A percentile compares a stretch with the other conserved stretches of the same genome.
phyloP scores from a whole-genome alignment of 2,329 filamentous ascomycete genomes.

The Ilyonectria destructans region DNA sequence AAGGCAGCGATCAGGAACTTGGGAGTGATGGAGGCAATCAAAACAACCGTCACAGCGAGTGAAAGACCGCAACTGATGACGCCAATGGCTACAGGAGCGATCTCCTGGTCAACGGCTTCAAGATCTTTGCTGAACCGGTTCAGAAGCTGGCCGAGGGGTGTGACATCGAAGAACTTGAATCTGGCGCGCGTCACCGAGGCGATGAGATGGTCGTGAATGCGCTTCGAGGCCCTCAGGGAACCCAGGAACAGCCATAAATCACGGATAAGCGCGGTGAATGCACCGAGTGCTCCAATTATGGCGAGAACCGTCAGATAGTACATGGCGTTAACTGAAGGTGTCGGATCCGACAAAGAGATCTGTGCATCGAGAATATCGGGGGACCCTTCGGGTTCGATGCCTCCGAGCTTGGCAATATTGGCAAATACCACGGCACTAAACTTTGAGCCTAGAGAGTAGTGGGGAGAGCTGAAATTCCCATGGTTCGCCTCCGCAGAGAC shows the following conservation, averaged over 20 bases:
- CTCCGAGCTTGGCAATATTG: constrained; percentile 58
- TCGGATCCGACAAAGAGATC: neutral
- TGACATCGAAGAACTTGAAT: constrained; percentile 98
- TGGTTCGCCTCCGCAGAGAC: constrained; percentile 57
- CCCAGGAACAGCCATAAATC: constrained; percentile 95
- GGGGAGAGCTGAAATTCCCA: no score
- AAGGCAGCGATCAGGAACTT: constrained; percentile 89
- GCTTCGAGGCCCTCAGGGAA: constrained; percentile 89
- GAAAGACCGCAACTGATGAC: constrained; percentile 76
- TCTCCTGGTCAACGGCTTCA: constrained; percentile 94
- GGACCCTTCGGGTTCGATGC: constrained; percentile 34
- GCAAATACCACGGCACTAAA: constrained; percentile 53
- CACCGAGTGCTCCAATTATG: constrained; percentile 82
- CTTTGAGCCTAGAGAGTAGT: constrained; percentile 6
- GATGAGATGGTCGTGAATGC: constrained; percentile 86
- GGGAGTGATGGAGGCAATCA: constrained; percentile 92
- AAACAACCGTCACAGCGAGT: constrained; percentile 86
- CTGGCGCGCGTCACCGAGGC: constrained; percentile 87
- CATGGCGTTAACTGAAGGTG: constrained; percentile 76
- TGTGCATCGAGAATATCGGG: constrained; percentile 30
- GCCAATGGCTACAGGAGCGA: constrained; percentile 90
- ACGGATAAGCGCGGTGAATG: constrained; percentile 84
- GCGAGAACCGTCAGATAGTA: constrained; percentile 93
- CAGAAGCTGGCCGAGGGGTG: constrained; percentile 95
- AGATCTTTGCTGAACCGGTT: constrained; percentile 99